Evolutionary conservation across 177 flowering plant species (phyloP), one percentile per base, ranked within the genome.

Genomic region (Vitis hybrid): DNA sequence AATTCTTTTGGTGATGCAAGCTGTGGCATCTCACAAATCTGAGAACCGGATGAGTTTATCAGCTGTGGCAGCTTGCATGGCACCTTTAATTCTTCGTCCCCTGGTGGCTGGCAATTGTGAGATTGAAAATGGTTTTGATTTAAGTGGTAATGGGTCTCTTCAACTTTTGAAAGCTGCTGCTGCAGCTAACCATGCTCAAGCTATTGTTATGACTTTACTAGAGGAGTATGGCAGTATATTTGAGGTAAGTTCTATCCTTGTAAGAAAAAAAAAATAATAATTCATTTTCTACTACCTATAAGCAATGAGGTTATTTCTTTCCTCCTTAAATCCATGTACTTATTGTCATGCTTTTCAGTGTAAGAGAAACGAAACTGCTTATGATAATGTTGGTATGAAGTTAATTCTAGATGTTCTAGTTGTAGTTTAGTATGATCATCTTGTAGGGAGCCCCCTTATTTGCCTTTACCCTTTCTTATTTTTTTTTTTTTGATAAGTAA

Each of bases 21-120:
- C 71, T 70, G 89, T 96, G 75, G 95, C 92, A 70, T 77, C 94
- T 60, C 81, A 89, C 75, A 89, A 88, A 79, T 75, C 86, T 75
- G 89, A 64, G 76, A 96, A 94, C 73, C 78, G 91, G 76, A 96
- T 96, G 99, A 91, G 93, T 80, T 64, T 82, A 62, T 88, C 97
- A 16, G 98, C 99, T 68, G 97, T 96, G 60, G 97, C 99, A 68
- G 99, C 99, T 71, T 96, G 99, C 84, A 96, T 96, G 99, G 97
- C 99, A 21, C 99, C 99, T 56, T 83, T 96, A 78, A 97, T 96
- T 80, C 91, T 96, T 64, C 92, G 99, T 50, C 97, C 99, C 19
- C 97, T 96, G 77, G 75, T 96, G 68, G 91, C 94, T 12, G 98
- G 99, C 62, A 98, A 96, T 15, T 94, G 98, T 79, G 95, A 92